Conservation (phyloP, 2,329 filamentous ascomycete genomes). For the Capronia coronata region DNA sequence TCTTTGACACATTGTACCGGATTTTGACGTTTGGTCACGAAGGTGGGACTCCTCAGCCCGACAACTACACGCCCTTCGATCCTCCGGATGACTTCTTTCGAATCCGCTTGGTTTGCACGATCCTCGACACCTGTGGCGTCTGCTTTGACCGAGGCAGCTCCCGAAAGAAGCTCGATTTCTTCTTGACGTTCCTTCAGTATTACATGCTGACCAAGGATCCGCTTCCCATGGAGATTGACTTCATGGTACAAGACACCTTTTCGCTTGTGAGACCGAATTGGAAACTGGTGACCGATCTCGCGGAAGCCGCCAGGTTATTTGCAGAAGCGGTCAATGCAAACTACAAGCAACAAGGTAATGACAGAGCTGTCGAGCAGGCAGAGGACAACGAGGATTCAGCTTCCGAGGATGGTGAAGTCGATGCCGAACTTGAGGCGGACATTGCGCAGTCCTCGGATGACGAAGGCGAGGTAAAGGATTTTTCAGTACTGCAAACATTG, state of each 20-base stretch:
- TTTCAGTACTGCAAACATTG: background rate
- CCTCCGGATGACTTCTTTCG: slow-evolving; percentile 93
- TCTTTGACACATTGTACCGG: slow-evolving; percentile 93
- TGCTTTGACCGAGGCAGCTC: slow-evolving; percentile 91
- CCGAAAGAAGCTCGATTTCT: slow-evolving; percentile 97
- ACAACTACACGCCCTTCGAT: slow-evolving; percentile 70
- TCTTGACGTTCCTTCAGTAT: slow-evolving; percentile 89
- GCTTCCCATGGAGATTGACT: slow-evolving; percentile 94
- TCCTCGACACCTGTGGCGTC: slow-evolving; percentile 91
- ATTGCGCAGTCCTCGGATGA: slow-evolving; percentile 41
- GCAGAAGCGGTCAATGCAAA: slow-evolving; percentile 84
- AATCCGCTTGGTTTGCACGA: slow-evolving; percentile 78
- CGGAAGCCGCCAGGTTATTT: slow-evolving; percentile 78
- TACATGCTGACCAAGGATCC: slow-evolving; percentile 87
- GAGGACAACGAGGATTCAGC: slow-evolving; percentile 64
- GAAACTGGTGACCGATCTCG: slow-evolving; percentile 73
- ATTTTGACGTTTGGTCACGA: slow-evolving; percentile 88
- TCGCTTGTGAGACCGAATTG: slow-evolving; percentile 80
- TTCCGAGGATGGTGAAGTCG: slow-evolving; percentile 68
- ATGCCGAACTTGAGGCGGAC: slow-evolving; percentile 51
- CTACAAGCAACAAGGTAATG: slow-evolving; percentile 69
- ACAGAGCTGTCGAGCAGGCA: slow-evolving; percentile 63
- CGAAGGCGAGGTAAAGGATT: slow-evolving; percentile 38
- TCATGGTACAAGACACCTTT: slow-evolving; percentile 89
- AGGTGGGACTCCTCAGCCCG: slow-evolving; percentile 72